Evolutionary conservation across 768 basidiomycete species (phyloP), one percentile per base, ranked within the genome.

Genomic region (Pleurotus djamor): DNA sequence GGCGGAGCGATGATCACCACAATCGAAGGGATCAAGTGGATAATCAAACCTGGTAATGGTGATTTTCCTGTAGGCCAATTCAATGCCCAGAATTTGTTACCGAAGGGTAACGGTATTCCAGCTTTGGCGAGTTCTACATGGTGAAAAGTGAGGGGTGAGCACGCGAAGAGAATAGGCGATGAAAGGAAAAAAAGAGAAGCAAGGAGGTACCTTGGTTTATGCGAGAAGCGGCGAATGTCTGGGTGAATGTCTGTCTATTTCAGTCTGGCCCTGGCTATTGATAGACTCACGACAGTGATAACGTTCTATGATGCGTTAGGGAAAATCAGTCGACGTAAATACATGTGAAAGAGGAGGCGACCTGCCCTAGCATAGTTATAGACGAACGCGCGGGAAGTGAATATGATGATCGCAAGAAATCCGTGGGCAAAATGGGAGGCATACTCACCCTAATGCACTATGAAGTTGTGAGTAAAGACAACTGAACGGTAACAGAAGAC

Each of bases 11-110:
- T 65, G 51, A 85, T 85, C 48, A 85, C 72, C 44, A 85, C 79
- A 49, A 77, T 81, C 0, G 84, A 82, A 17, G 82, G 77, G 41
- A 84, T 83, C 32, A 85, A 63, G 52, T 85, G 81, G 4, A 86
- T 74, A 51, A 85, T 78, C 3, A 85, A 74, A 0, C 82, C 84
- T 0, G 83, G 82, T 28, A 85, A 65, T 0, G 84, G 84, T 0
- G 84, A 80, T 61, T 80, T 80, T 5, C 83, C 81, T 1, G 80
- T 82, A 0, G 83, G 83, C 83, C 83, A 84, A 64, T 85, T 86
- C 0, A 82, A 83, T 1, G 84, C 84, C 84, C 83, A 84, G 63
- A 86, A 82, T 28, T 68, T 75, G 62, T 81, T 85, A 2, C 82
- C 82, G 55, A 84, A 84, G 0, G 84, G 83, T 0, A 86, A 74